phyloP scores from a whole-genome alignment of 1,139 yeast species.

The Geotrichum bryndzae region DNA sequence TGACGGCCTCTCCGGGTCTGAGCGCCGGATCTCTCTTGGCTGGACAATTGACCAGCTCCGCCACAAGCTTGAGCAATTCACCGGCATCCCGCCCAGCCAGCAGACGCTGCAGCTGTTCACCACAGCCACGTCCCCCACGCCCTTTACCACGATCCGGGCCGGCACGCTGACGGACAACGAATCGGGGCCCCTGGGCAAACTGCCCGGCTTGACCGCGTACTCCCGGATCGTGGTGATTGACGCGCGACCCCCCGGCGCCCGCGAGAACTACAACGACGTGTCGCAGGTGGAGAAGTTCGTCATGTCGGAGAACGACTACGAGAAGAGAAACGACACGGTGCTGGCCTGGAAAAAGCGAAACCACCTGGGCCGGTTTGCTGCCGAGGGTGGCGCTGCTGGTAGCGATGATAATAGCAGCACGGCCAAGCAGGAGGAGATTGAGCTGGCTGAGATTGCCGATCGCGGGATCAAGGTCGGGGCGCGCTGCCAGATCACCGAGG shows the following conservation, averaged over 20 bases:
- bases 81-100: conserved; percentile 64
- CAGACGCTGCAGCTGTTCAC: conserved; percentile 53
- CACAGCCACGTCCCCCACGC: conserved; percentile 36
- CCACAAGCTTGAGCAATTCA: conserved; percentile 56
- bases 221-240: conserved; percentile 36
- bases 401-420: conserved; percentile 20
- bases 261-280: conserved; percentile 33
- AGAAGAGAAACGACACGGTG: conserved; percentile 54
- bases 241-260: conserved; percentile 35
- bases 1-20: conserved; percentile 55
- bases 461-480: conserved; percentile 31
- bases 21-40: conserved; percentile 56
- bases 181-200: conserved; percentile 14
- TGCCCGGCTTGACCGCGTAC: conserved; percentile 31
- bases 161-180: conserved; percentile 16
- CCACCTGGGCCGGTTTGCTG: conserved; percentile 67
- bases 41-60: conserved; percentile 59
- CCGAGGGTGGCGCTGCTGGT: conserved; percentile 33
- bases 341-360: conserved; percentile 68
- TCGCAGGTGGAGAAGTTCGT: conserved; percentile 43
- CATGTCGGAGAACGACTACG: conserved; percentile 64
- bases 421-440: conserved; percentile 30
- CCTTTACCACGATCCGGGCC: conserved; percentile 18
- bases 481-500: conserved; percentile 32
- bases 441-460: conserved; percentile 33